phyloP scores from a whole-genome alignment of 129 eudicot species.

The Scalesia atractyloides region DNA sequence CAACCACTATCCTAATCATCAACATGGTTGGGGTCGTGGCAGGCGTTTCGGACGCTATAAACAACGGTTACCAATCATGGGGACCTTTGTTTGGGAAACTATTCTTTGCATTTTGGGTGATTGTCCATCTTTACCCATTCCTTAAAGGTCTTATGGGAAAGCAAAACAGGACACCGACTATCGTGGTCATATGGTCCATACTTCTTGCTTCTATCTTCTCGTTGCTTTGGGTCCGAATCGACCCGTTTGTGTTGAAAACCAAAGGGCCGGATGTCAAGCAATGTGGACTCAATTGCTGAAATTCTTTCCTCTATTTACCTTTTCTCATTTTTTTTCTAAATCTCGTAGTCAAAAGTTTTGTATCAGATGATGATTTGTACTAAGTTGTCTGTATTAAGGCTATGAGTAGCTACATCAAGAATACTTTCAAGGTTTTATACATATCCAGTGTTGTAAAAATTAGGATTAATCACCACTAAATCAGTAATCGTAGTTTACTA shows the following conservation, averaged over 20 bases:
- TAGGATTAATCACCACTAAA: too few species aligned
- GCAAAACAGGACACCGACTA: slow-evolving; percentile 92
- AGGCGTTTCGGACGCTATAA: slow-evolving; percentile 90
- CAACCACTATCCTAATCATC: slow-evolving; percentile 82
- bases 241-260: slow-evolving; percentile 70
- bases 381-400: not conserved
- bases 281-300: slow-evolving; percentile 90
- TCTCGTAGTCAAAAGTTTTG: slow-evolving; percentile 31
- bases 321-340: not conserved
- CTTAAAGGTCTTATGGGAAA: slow-evolving; percentile 92
- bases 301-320: not conserved
- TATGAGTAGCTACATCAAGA: not conserved
- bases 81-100: slow-evolving; percentile 92
- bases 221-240: slow-evolving; percentile 90
- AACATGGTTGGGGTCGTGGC: slow-evolving; percentile 92
- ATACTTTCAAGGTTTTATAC: not conserved
- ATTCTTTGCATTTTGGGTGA: slow-evolving; percentile 88
- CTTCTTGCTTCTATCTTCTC: slow-evolving; percentile 92
- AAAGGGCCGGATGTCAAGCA: slow-evolving; percentile 83
- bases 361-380: slow-evolving; percentile 32
- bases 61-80: slow-evolving; percentile 91
- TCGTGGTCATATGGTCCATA: slow-evolving; percentile 84
- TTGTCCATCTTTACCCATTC: slow-evolving; percentile 90
- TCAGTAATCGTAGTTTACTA: too few species aligned
- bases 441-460: too few species aligned